phyloP scores from a whole-genome alignment of 345 rosid genomes.

The Salix brachista region DNA sequence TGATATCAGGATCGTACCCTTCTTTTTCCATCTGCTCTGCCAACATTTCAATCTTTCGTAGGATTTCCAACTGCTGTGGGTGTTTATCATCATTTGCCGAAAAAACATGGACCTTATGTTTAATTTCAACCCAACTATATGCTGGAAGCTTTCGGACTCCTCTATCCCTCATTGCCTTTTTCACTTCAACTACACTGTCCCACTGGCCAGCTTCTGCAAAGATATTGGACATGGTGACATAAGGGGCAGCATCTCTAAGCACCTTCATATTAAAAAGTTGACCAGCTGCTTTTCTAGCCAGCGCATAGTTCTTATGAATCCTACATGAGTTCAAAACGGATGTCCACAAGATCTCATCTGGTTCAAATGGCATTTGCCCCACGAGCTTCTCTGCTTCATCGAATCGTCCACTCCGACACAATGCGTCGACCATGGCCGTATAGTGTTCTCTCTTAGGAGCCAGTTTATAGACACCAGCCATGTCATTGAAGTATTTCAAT shows the following conservation, averaged over 20 bases:
- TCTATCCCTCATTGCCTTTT: slow-evolving; percentile 74
- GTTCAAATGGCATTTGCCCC: slow-evolving; percentile 62
- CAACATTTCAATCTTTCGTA: slow-evolving; percentile 46
- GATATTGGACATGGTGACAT: slow-evolving; percentile 80
- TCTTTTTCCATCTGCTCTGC: slow-evolving; percentile 52
- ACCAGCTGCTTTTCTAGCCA: slow-evolving; percentile 67
- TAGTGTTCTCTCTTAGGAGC: slow-evolving; percentile 68
- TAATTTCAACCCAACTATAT: slow-evolving; percentile 83
- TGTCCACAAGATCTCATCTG: slow-evolving; percentile 85
- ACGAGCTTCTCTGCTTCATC: slow-evolving; percentile 65
- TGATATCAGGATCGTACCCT: slow-evolving; percentile 76
- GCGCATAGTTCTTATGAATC: slow-evolving; percentile 69
- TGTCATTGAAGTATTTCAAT: slow-evolving; percentile 46
- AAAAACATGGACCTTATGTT: slow-evolving; percentile 54
- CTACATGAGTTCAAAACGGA: slow-evolving; percentile 79
- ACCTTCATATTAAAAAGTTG: slow-evolving; percentile 60
- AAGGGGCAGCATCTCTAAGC: slow-evolving; percentile 79
- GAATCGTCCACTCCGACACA: slow-evolving; percentile 64
- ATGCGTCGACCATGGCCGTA: slow-evolving; percentile 59
- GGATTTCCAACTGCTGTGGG: slow-evolving; percentile 48
- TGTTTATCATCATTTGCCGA: slow-evolving; percentile 61
- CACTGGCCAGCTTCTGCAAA: slow-evolving; percentile 68
- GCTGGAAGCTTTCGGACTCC: slow-evolving; percentile 70
- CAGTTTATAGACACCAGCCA: slow-evolving; percentile 48
- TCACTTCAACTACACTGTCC: slow-evolving; percentile 62